phyloP scores from a whole-genome alignment of 768 basidiomycete species.

The Tylopilus sp. region DNA sequence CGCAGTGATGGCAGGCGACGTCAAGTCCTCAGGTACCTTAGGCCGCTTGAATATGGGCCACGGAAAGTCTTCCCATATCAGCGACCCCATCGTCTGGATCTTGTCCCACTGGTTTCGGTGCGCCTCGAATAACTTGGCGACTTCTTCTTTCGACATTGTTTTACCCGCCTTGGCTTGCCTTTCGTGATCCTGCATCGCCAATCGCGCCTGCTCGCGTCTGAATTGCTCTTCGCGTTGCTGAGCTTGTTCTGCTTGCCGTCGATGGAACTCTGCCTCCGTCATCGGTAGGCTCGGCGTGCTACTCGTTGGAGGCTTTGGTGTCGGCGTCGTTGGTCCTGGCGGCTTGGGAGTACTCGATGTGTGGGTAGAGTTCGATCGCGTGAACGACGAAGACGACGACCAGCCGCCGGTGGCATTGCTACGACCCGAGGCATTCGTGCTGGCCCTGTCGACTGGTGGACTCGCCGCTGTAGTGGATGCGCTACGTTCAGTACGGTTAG shows the following conservation, averaged over 20 bases:
- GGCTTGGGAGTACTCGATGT: slow-evolving; percentile 26
- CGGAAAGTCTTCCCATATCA: slow-evolving; percentile 67
- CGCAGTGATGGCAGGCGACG: slow-evolving; percentile 48
- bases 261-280: slow-evolving; percentile 55
- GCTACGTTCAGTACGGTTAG: slow-evolving; percentile 32
- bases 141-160: slow-evolving; percentile 54
- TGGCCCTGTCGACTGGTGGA: slow-evolving; percentile 30
- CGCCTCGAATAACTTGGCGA: slow-evolving; percentile 50
- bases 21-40: slow-evolving; percentile 57
- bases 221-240: slow-evolving; percentile 68
- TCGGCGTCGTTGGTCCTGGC: slow-evolving; percentile 19
- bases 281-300: slow-evolving; percentile 21
- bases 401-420: slow-evolving; percentile 26
- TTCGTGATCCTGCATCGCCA: slow-evolving; percentile 50
- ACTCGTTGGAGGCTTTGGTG: slow-evolving; percentile 15
- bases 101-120: slow-evolving; percentile 64
- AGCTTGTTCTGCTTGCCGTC: slow-evolving; percentile 60
- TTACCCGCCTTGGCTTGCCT: slow-evolving; percentile 41
- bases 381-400: slow-evolving; percentile 28
- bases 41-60: slow-evolving; percentile 70
- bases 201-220: slow-evolving; percentile 60
- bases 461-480: slow-evolving; percentile 28
- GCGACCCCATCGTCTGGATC: slow-evolving; percentile 35
- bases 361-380: slow-evolving; percentile 28
- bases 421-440: slow-evolving; percentile 27